Base-by-base conservation (phyloP, 164 flowering plant species). In the Cinnamomum micranthum region DNA sequence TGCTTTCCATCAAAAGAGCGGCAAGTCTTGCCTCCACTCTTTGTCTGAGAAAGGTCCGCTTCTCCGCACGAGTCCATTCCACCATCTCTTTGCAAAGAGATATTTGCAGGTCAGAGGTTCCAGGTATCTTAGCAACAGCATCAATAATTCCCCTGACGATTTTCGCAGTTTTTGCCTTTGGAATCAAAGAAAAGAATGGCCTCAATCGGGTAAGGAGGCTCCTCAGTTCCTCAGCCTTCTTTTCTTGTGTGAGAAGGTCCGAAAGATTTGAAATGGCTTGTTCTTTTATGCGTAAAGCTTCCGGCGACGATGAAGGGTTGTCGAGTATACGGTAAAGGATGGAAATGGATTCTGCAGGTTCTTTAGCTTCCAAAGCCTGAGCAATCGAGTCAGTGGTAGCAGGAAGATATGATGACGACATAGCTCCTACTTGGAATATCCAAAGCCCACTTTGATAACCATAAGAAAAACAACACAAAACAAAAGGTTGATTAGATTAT, bases 111-210 rank as follows among this genome's bases (percentile, higher is more conserved):
- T 85, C 89, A 76, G 91, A 84, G 47, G 91, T 87, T 20, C 80
- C 84, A 6, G 92, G 92, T 70, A 90, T 86, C 78, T 88, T 88
- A 59, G 91, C 86, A 1, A 90, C 90, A 4, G 88, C 75, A 76
- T 90, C 93, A 72, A 90, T 87, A 20, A 88, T 86, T 9, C 91
- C 87, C 2, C 91, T 79, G 9, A 88, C 91, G 68, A 88, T 86
- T 76, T 90, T 90, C 23, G 91, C 91, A 68, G 92, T 90, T 79
- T 90, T 88, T 11, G 91, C 91, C 81, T 90, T 87, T 0, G 90
- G 89, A 28, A 90, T 88, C 78, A 88, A 71, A 72, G 87, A 80
- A 75, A 90, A 90, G 78, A 87, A 90, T 63, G 91, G 89, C 80
- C 89, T 87, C 81, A 90, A 64, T 64, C 83, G 88, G 68, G 93